Evolutionary conservation across 164 flowering plant genomes (phyloP).

Genomic region (Taxillus chinensis): DNA sequence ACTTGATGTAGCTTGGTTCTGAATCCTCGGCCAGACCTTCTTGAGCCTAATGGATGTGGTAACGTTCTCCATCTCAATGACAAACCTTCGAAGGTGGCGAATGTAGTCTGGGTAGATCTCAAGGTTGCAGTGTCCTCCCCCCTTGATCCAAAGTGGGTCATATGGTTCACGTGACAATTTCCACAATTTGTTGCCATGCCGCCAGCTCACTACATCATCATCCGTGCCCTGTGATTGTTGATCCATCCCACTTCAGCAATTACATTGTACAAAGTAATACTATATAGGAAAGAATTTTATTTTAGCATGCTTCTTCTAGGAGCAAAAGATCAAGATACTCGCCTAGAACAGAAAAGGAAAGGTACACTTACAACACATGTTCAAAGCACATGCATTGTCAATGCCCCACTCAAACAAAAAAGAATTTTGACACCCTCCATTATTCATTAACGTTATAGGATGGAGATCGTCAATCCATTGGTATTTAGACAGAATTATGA

Average conservation of each 20-base stretch:
- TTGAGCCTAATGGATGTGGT: constrained; percentile 53
- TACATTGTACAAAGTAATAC: too few species aligned
- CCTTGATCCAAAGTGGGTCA: constrained; percentile 92
- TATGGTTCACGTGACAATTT: constrained; percentile 73
- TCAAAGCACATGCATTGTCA: too few species aligned
- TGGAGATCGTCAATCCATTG: too few species aligned
- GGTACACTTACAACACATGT: too few species aligned
- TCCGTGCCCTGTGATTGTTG: constrained; percentile 71
- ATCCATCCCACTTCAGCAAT: not conserved
- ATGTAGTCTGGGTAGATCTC: constrained; percentile 93
- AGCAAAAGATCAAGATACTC: too few species aligned
- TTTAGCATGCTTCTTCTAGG: too few species aligned
- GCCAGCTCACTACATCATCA: constrained; percentile 89
- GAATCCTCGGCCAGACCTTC: constrained; percentile 46
- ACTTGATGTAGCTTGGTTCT: constrained; percentile 13
- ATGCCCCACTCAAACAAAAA: too few species aligned
- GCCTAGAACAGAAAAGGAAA: too few species aligned
- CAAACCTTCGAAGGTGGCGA: constrained; percentile 62
- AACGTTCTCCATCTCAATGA: constrained; percentile 75
- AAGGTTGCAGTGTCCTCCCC: constrained; percentile 95
- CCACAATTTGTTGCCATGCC: constrained; percentile 82
- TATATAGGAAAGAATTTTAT: too few species aligned
- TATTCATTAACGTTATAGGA: too few species aligned
- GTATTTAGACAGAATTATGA: too few species aligned
- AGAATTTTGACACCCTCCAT: too few species aligned